phyloP scores from a whole-genome alignment of 2,329 filamentous ascomycete genomes.

The Neopestalotiopsis sp. region DNA sequence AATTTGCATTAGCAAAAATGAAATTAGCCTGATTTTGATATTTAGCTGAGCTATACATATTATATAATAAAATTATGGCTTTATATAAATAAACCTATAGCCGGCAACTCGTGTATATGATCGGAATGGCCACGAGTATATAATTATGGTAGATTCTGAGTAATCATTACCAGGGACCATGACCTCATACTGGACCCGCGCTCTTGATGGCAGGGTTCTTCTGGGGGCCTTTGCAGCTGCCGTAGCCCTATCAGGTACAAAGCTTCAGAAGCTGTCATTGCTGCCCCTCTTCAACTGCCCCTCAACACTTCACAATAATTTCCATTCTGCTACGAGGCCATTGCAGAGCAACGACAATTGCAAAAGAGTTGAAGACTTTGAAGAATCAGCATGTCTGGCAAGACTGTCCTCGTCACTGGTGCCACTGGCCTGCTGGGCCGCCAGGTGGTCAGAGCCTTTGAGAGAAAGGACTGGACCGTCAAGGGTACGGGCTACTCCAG shows the following conservation, averaged over 20 bases:
- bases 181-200: not conserved
- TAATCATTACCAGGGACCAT: not conserved
- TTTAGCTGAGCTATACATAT: too few species aligned
- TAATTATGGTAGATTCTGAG: not conserved
- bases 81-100: not conserved
- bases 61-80: too few species aligned
- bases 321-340: not conserved
- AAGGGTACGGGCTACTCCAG: constrained; percentile 78
- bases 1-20: too few species aligned
- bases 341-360: not conserved
- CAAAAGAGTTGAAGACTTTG: too few species aligned
- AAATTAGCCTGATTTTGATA: too few species aligned
- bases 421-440: constrained; percentile 85
- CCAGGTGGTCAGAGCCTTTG: constrained; percentile 76
- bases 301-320: constrained; percentile 3
- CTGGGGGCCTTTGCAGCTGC: not conserved
- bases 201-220: not conserved
- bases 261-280: constrained; percentile 4
- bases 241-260: constrained; percentile 4
- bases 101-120: not conserved
- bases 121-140: not conserved
- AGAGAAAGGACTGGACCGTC: constrained; percentile 69
- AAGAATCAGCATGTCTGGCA: constrained; percentile 36
- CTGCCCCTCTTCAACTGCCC: constrained; percentile 14
- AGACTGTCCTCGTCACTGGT: constrained; percentile 78